A percentile compares a stretch with the other conserved stretches of the same genome.
These are phyloP conservation scores for Fistulinella staudtii DNA, from an alignment of 1,284 basidiomycete genomes.

Conservation along the genomic window DNA sequence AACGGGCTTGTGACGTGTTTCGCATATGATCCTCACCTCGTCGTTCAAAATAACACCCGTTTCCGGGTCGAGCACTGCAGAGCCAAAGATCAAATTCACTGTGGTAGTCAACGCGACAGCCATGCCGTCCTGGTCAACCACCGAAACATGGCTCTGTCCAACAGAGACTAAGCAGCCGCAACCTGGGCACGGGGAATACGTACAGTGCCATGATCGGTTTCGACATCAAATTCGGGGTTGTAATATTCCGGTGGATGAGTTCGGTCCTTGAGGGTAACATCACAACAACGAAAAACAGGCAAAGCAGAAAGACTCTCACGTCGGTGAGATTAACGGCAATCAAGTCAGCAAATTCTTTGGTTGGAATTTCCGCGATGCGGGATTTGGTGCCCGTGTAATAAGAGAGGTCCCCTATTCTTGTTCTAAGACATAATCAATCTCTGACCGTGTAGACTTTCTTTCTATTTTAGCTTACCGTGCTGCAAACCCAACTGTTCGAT, in stretches of 20 bases:
- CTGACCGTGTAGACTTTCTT: slow-evolving; percentile 7
- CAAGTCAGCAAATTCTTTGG: slow-evolving; percentile 63
- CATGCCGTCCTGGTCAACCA: slow-evolving; percentile 81
- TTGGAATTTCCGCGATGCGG: slow-evolving; percentile 65
- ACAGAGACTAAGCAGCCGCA: slow-evolving; percentile 4
- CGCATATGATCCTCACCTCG: slow-evolving; percentile 44
- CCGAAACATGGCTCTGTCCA: slow-evolving; percentile 72
- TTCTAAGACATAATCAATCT: slow-evolving; percentile 41
- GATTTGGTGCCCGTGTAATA: slow-evolving; percentile 52
- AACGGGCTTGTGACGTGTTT: slow-evolving; percentile 1
- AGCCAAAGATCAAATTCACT: slow-evolving; percentile 88
- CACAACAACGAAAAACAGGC: slow-evolving; percentile 7
- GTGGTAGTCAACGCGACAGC: slow-evolving; percentile 84
- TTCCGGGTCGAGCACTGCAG: slow-evolving; percentile 74
- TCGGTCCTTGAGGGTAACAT: slow-evolving; percentile 47
- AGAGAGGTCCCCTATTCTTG: slow-evolving; percentile 74
- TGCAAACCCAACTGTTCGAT: slow-evolving; percentile 60
- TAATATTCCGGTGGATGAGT: slow-evolving; percentile 85
- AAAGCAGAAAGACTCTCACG: slow-evolving; percentile 42
- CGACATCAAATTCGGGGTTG: slow-evolving; percentile 74
- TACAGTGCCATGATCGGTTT: slow-evolving; percentile 84
- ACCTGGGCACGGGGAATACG: slow-evolving; percentile 23
- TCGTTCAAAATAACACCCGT: slow-evolving; percentile 91
- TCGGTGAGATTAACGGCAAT: slow-evolving; percentile 74
- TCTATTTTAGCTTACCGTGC: slow-evolving; percentile 43